Conservation (phyloP, 2,329 filamentous ascomycete species). For the Fusarium incarnatum region DNA sequence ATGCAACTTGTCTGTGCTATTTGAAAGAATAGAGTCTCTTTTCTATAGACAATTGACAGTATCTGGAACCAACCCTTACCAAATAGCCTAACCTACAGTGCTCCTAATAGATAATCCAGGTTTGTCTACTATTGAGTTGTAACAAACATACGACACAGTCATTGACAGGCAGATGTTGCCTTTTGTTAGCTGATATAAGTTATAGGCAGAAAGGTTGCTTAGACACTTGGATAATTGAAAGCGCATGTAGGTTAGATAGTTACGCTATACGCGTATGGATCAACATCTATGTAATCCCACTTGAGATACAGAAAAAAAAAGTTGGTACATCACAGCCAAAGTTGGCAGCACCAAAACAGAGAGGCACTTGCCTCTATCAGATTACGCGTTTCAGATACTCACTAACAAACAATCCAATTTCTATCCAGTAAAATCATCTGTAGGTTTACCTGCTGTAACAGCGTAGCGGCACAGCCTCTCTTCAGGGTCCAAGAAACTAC, state of each 20-base stretch:
- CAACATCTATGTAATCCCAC: neutral
- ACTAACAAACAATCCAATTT: neutral
- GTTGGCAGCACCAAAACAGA: conserved; percentile 10
- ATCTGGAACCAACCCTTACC: neutral
- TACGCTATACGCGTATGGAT: neutral
- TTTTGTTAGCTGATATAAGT: neutral
- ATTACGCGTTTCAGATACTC: conserved; percentile 18
- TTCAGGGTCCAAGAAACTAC: conserved; percentile 15
- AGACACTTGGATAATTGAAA: neutral
- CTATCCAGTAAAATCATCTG: neutral
- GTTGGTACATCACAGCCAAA: conserved; percentile 6
- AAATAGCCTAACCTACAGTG: neutral
- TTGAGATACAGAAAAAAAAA: neutral
- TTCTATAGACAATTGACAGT: neutral
- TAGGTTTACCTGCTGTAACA: conserved; percentile 13
- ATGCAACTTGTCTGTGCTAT: neutral
- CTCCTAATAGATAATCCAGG: neutral
- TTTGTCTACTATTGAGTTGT: neutral
- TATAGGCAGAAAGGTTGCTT: neutral
- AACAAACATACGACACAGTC: neutral
- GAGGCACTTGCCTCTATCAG: neutral
- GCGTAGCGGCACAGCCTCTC: conserved; percentile 13
- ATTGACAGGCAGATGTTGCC: neutral
- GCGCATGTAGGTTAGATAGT: neutral
- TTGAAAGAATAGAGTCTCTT: neutral